A percentile compares a stretch with the other conserved stretches of the same genome.
phyloP scores from a whole-genome alignment of 345 rosid species.

The Lepidium didymum region DNA sequence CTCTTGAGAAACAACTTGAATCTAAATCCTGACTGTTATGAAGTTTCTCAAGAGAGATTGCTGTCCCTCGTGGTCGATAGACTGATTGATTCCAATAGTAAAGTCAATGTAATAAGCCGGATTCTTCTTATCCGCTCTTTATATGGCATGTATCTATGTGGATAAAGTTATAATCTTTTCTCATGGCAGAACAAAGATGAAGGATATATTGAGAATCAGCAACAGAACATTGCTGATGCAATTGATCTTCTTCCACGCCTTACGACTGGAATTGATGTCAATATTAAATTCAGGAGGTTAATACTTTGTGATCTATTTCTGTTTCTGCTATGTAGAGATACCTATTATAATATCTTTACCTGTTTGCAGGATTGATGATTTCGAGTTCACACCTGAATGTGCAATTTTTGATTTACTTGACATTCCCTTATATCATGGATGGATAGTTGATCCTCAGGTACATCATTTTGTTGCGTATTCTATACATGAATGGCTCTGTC shows the following conservation, averaged over 20 bases:
- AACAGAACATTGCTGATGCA: constrained; percentile 94
- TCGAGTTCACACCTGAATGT: constrained; percentile 93
- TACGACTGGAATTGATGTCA: constrained; percentile 96
- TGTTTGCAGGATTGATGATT: constrained; percentile 87
- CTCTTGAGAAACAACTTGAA: constrained; percentile 79
- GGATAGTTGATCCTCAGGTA: constrained; percentile 99
- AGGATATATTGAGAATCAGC: constrained; percentile 87
- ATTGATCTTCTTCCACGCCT: constrained; percentile 89
- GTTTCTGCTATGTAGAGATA: background rate
- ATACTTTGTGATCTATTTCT: background rate
- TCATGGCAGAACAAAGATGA: constrained; percentile 69
- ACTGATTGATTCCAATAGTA: constrained; percentile 92
- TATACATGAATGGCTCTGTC: background rate
- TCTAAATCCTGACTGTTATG: constrained; percentile 66
- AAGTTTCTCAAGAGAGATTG: constrained; percentile 94
- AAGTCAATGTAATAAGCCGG: constrained; percentile 55
- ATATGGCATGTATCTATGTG: background rate
- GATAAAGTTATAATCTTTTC: background rate
- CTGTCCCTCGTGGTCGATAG: constrained; percentile 83
- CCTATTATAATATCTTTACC: background rate
- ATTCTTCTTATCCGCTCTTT: background rate
- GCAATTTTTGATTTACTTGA: constrained; percentile 97
- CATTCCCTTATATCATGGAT: constrained; percentile 94
- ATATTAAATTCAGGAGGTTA: constrained; percentile 88
- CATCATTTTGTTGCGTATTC: constrained; percentile 6